Base-by-base conservation (phyloP, 306 rosid species). In the Nissolia schottii region DNA sequence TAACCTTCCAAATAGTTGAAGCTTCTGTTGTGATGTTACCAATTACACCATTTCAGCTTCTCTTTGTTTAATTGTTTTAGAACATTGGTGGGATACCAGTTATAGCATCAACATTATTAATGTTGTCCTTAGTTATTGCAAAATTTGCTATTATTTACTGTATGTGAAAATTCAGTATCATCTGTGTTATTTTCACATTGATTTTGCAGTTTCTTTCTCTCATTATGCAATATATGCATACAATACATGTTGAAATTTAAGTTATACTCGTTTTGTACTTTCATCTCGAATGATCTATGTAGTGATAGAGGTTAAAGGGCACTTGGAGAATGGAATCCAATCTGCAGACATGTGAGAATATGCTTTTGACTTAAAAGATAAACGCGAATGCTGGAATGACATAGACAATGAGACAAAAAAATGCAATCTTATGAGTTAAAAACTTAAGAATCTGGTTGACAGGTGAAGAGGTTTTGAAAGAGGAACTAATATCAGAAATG, bases 1-100 rank as follows among this genome's bases (percentile, higher is more conserved):
- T 49, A 73, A 14, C 35, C 11, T 6, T 66, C 27, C 50, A 43
- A 61, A 56, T 50, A 67, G 48, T 66, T 58, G 51, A 61, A 11
- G 35, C n/a, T 53, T 20, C 18, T 71, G 13, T 27, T 79, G 37
- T 20, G 61, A 77, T 29, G 35, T 57, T 64, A 74, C 65, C 14
- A 16, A 29, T 37, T 64, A 24, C 51, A 46, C 16, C 11, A 37
- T 13, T 18, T 29, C 49, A 41, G 32, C 11, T 71, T 31, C 41
- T 24, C n/a, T 57, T 68, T 61, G 19, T 66, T 53, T 46, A 31
- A 31, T 31, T 23, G 45, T 37, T 56, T 64, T 9, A n/a, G 38
- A 7, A 43, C 31, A 19, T 50, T 34, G 15, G 23, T 13, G 56
- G 19, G 58, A 43, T 75, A 48, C 66, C 5, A 22, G 31, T 70